A percentile compares a stretch with the other conserved stretches of the same genome.
Evolutionary conservation across 495 filamentous ascomycete genomes (phyloP).

Genomic region (Penicillium coprophilum): DNA sequence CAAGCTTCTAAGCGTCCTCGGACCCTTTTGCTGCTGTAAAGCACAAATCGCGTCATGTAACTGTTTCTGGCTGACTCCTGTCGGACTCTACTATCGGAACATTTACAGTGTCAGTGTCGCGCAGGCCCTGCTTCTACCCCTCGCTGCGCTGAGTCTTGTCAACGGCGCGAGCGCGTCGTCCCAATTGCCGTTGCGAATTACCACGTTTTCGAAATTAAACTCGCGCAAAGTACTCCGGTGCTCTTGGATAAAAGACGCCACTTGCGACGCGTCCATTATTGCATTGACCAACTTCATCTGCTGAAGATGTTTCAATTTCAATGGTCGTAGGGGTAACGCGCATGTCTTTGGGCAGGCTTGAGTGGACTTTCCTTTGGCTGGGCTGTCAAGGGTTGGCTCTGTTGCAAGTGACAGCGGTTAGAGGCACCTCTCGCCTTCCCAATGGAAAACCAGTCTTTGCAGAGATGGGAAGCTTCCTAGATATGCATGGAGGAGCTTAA

Average conservation of each 20-base stretch:
- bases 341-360: slow-evolving; percentile 25
- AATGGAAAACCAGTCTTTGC: slow-evolving; percentile 64
- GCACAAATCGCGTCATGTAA: slow-evolving; percentile 18
- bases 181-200: slow-evolving; percentile 65
- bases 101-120: slow-evolving; percentile 35
- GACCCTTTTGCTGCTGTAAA: slow-evolving; percentile 21
- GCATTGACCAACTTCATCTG: slow-evolving; percentile 66
- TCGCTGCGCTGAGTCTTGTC: slow-evolving; percentile 52
- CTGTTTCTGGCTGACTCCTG: slow-evolving; percentile 17
- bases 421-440: slow-evolving; percentile 65
- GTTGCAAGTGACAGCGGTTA: slow-evolving; percentile 65
- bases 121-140: slow-evolving; percentile 44
- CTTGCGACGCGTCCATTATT: slow-evolving; percentile 63
- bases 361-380: slow-evolving; percentile 42
- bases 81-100: slow-evolving; percentile 34
- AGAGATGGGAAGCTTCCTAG: slow-evolving; percentile 63
- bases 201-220: slow-evolving; percentile 70
- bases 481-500: slow-evolving; percentile 73
- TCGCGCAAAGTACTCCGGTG: slow-evolving; percentile 65
- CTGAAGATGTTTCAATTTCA: slow-evolving; percentile 58
- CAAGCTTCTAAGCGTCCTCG: slow-evolving; percentile 16
- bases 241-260: slow-evolving; percentile 56
- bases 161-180: slow-evolving; percentile 71
- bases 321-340: slow-evolving; percentile 30
- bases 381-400: slow-evolving; percentile 55